Percentiles rank a stretch among this genome's conserved stretches.
phyloP scores from a whole-genome alignment of 2,329 filamentous ascomycete species.

The Trichoderma sp. region DNA sequence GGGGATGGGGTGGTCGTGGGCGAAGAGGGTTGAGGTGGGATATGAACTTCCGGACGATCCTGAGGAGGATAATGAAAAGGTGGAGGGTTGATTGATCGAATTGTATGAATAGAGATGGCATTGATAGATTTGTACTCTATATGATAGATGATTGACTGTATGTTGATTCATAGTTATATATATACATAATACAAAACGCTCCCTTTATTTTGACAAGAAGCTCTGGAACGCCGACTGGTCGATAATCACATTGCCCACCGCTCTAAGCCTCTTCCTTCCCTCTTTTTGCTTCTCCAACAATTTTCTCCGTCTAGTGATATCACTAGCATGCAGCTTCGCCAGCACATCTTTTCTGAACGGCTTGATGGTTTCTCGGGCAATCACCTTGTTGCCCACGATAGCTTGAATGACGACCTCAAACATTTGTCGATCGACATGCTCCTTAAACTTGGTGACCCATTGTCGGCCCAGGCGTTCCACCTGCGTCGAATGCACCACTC shows the following conservation, averaged over 20 bases:
- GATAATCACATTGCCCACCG: constrained; percentile 91
- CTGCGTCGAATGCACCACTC: constrained; percentile 83
- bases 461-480: constrained; percentile 77
- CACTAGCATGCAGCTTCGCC: constrained; percentile 88
- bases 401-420: constrained; percentile 96
- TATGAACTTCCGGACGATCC: constrained; percentile 44
- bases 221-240: constrained; percentile 94
- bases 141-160: not conserved
- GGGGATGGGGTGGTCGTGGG: constrained; percentile 44
- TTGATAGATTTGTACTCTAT: not conserved
- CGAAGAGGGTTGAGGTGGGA: constrained; percentile 45
- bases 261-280: constrained; percentile 82
- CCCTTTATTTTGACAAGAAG: constrained; percentile 65
- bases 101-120: not conserved
- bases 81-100: not conserved
- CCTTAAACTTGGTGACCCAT: constrained; percentile 96
- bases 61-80: constrained; percentile 7
- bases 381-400: constrained; percentile 76
- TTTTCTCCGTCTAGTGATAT: constrained; percentile 81
- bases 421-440: constrained; percentile 95
- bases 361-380: constrained; percentile 93
- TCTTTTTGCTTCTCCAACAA: constrained; percentile 96
- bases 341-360: constrained; percentile 95
- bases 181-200: not conserved
- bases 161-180: not conserved